phyloP scores from a whole-genome alignment of 2,329 filamentous ascomycete genomes.

The Colletotrichum sp. region DNA sequence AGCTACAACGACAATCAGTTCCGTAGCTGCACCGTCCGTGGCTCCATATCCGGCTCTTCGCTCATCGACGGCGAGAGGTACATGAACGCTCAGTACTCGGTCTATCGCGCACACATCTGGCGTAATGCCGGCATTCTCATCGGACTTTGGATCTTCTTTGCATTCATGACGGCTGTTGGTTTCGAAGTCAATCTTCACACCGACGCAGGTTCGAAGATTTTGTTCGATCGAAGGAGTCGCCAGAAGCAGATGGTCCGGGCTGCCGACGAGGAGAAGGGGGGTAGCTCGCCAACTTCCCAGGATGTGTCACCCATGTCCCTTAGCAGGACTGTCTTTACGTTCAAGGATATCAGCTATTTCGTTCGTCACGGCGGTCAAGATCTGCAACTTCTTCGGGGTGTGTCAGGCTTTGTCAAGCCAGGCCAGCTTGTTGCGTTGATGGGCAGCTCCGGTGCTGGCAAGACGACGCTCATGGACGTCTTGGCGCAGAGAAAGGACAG shows the following conservation, averaged over 20 bases:
- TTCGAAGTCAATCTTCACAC: neutral
- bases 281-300: neutral
- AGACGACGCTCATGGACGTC: slow-evolving; percentile 61
- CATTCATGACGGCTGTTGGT: neutral
- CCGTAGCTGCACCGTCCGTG: neutral
- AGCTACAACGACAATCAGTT: neutral
- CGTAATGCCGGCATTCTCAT: slow-evolving; percentile 20
- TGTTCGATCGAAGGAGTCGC: slow-evolving; percentile 36
- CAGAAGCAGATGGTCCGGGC: neutral
- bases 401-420: slow-evolving; percentile 74
- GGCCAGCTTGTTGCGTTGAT: slow-evolving; percentile 68
- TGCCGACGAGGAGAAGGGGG: neutral
- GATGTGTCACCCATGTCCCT: neutral
- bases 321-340: slow-evolving; percentile 7
- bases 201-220: neutral
- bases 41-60: neutral
- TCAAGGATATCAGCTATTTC: slow-evolving; percentile 6
- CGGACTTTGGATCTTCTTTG: slow-evolving; percentile 18
- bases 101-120: slow-evolving; percentile 22
- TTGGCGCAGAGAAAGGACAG: slow-evolving; percentile 63
- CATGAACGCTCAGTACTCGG: slow-evolving; percentile 15
- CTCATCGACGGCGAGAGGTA: slow-evolving; percentile 27
- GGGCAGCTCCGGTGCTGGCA: slow-evolving; percentile 46
- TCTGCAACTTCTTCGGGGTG: slow-evolving; percentile 62
- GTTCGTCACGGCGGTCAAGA: slow-evolving; percentile 44